A percentile compares a stretch with the other conserved stretches of the same genome.
Conservation (phyloP, 2,329 filamentous ascomycete species). For the Stenocarpella maydis region DNA sequence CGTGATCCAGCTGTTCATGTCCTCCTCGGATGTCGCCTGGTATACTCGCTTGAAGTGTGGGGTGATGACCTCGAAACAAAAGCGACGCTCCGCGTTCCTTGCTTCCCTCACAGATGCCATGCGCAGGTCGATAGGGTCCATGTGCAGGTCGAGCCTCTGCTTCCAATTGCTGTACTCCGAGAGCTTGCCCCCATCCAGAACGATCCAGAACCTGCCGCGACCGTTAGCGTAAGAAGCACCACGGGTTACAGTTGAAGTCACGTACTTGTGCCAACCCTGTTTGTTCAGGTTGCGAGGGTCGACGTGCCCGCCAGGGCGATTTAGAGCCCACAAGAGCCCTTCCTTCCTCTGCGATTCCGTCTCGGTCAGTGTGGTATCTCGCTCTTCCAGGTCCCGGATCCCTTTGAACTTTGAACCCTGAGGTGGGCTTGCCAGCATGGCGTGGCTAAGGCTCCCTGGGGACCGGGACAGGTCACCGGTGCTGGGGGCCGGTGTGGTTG, state of each 20-base stretch:
- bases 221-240: slow-evolving; percentile 35
- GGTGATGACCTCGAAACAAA: slow-evolving; percentile 98
- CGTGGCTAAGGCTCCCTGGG: slow-evolving; percentile 60
- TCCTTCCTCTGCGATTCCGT: slow-evolving; percentile 80
- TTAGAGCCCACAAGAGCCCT: slow-evolving; percentile 92
- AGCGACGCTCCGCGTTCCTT: slow-evolving; percentile 90
- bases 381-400: slow-evolving; percentile 90
- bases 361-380: slow-evolving; percentile 64
- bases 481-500: slow-evolving; percentile 43
- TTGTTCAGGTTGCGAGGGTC: slow-evolving; percentile 96
- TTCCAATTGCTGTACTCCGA: slow-evolving; percentile 99
- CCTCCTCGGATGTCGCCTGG: slow-evolving; percentile 96
- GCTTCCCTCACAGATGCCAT: slow-evolving; percentile 98
- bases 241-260: slow-evolving; percentile 37
- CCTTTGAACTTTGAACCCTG: slow-evolving; percentile 79
- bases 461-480: slow-evolving; percentile 62
- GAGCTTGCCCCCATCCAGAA: slow-evolving; percentile 93
- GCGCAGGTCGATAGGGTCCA: slow-evolving; percentile 95
- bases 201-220: slow-evolving; percentile 87
- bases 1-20: slow-evolving; percentile 96
- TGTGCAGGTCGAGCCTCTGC: slow-evolving; percentile 93
- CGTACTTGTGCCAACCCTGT: slow-evolving; percentile 98
- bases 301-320: slow-evolving; percentile 90
- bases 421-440: slow-evolving; percentile 58
- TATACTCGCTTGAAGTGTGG: slow-evolving; percentile 96